Evolutionary conservation across 225 moss, liverwort and hornwort genomes (phyloP).

Genomic region (Bryum argenteum): DNA sequence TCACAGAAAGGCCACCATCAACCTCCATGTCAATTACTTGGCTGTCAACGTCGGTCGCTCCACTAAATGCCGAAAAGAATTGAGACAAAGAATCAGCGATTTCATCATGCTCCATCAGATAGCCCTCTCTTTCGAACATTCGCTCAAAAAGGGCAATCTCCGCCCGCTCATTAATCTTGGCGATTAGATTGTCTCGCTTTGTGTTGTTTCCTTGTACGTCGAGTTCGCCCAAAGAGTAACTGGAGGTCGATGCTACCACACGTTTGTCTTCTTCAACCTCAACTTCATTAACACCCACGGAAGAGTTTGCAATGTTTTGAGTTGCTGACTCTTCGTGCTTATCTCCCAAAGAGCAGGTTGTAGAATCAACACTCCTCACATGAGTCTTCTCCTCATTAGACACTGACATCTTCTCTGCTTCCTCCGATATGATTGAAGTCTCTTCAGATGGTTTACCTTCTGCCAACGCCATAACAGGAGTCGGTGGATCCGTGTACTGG

Average conservation of each 20-base stretch:
- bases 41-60: constrained; percentile 2
- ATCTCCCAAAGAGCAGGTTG: background rate
- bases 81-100: background rate
- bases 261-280: background rate
- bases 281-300: background rate
- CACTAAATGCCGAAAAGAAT: constrained; percentile 20
- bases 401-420: background rate
- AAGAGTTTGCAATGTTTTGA: background rate
- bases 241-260: background rate
- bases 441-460: background rate
- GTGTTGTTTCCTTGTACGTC: background rate
- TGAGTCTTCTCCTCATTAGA: background rate
- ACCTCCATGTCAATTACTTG: constrained; percentile 8
- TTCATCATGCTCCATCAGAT: background rate
- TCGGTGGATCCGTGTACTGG: background rate
- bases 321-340: constrained; percentile 13
- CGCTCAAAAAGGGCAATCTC: constrained; percentile 33
- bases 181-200: constrained; percentile 15
- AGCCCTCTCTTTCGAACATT: constrained; percentile 36
- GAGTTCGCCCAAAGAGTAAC: background rate
- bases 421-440: background rate
- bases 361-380: background rate
- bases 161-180: constrained; percentile 22
- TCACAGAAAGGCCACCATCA: background rate
- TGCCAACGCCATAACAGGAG: background rate